phyloP scores from a whole-genome alignment of 2,329 filamentous ascomycete species.

The Botryotinia calthae region DNA sequence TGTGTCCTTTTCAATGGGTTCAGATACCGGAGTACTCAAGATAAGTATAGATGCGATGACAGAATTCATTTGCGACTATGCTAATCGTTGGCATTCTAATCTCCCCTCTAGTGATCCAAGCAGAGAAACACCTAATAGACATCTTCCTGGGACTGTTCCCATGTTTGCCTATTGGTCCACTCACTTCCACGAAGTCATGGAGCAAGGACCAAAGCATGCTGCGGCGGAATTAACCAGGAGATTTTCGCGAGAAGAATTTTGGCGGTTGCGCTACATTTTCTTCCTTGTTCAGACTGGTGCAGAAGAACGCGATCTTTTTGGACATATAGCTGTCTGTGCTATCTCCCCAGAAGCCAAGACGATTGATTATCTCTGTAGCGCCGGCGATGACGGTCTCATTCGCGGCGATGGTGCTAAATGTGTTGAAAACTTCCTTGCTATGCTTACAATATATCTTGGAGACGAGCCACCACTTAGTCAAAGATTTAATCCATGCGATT shows the following conservation, averaged over 20 bases:
- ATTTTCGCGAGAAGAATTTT: constrained; percentile 7
- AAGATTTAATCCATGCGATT: constrained; percentile 16
- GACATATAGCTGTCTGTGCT: constrained; percentile 6
- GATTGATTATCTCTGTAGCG: constrained; percentile 14
- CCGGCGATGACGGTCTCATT: background rate
- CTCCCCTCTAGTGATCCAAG: background rate
- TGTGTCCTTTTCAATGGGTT: background rate
- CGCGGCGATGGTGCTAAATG: background rate
- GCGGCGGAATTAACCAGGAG: background rate
- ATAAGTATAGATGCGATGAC: background rate
- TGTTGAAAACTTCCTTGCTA: background rate
- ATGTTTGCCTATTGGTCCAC: background rate
- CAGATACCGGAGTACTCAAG: background rate
- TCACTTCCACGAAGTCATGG: background rate
- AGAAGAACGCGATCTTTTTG: background rate
- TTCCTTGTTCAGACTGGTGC: background rate
- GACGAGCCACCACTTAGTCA: background rate
- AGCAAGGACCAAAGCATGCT: constrained; percentile 1
- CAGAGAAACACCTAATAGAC: background rate
- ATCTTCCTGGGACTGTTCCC: background rate
- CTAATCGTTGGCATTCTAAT: constrained; percentile 15
- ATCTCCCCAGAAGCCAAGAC: constrained; percentile 18
- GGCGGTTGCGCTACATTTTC: constrained; percentile 10
- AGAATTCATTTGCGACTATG: constrained; percentile 17
- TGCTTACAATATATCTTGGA: constrained; percentile 4